These are phyloP conservation scores for Colletotrichum incanum DNA, from an alignment of 2,329 filamentous ascomycete species.

Conservation along the genomic window DNA sequence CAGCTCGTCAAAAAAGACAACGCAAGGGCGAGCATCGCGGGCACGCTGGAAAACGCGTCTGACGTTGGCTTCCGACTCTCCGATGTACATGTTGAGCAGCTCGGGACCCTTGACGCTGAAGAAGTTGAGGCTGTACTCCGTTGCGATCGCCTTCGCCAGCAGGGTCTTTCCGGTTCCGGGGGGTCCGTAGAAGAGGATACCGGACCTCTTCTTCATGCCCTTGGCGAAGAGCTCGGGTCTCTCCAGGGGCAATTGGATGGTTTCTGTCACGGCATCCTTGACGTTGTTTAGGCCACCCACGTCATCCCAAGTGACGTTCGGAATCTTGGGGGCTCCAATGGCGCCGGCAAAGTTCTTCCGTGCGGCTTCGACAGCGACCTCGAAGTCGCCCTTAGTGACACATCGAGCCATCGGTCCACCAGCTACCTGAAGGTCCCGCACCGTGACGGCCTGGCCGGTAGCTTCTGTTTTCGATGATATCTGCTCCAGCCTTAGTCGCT, in stretches of 20 bases:
- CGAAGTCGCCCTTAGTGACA: slow-evolving; percentile 87
- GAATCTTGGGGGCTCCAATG: slow-evolving; percentile 97
- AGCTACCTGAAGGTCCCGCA: slow-evolving; percentile 89
- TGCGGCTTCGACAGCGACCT: slow-evolving; percentile 93
- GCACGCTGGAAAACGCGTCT: slow-evolving; percentile 90
- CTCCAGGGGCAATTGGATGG: slow-evolving; percentile 93
- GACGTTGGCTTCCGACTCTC: slow-evolving; percentile 93
- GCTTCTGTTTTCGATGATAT: slow-evolving; percentile 70
- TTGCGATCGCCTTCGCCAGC: slow-evolving; percentile 93
- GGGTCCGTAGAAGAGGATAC: slow-evolving; percentile 89
- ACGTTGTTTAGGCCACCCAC: slow-evolving; percentile 94
- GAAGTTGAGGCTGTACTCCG: slow-evolving; percentile 94
- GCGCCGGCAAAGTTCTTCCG: slow-evolving; percentile 98
- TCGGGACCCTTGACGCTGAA: slow-evolving; percentile 95
- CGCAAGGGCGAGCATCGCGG: slow-evolving; percentile 87
- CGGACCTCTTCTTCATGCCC: slow-evolving; percentile 97
- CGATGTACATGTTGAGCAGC: slow-evolving; percentile 96
- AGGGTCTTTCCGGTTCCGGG: slow-evolving; percentile 93
- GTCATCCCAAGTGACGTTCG: slow-evolving; percentile 96
- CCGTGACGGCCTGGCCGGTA: slow-evolving; percentile 65
- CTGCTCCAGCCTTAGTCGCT: slow-evolving; percentile 80
- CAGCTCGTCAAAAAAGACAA: slow-evolving; percentile 94
- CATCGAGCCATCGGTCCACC: slow-evolving; percentile 86
- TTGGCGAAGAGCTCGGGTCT: slow-evolving; percentile 95
- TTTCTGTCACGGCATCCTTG: slow-evolving; percentile 97